phyloP scores from a whole-genome alignment of 1,139 yeast genomes.

The Debaryomycetaceae sp. region DNA sequence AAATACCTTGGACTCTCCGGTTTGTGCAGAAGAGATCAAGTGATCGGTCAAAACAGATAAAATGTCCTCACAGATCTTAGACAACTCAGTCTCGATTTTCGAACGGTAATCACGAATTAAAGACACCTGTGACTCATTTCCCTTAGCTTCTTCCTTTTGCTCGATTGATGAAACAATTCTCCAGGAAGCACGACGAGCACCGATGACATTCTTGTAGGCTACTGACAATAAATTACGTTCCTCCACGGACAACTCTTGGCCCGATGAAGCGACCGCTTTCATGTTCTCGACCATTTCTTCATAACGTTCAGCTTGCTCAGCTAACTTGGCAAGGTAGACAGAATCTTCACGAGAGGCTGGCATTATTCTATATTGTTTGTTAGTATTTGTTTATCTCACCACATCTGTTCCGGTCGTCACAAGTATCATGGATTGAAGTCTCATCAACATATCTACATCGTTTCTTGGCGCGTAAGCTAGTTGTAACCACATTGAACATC shows the following conservation, averaged over 20 bases:
- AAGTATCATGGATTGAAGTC: neutral
- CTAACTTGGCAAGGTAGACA: conserved; percentile 96
- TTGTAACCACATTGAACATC: no score
- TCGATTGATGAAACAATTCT: conserved; percentile 96
- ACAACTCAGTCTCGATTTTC: conserved; percentile 90
- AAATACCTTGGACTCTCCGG: conserved; percentile 97
- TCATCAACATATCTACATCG: neutral
- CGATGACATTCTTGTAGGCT: conserved; percentile 97
- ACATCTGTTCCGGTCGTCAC: neutral
- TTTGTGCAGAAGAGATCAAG: conserved; percentile 89
- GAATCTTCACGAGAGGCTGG: conserved; percentile 95
- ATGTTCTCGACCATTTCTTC: conserved; percentile 99
- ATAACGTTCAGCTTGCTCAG: conserved; percentile 99
- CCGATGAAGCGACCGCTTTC: conserved; percentile 96
- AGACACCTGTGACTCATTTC: conserved; percentile 81
- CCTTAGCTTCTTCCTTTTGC: conserved; percentile 97
- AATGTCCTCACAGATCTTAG: conserved; percentile 92
- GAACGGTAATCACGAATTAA: conserved; percentile 93
- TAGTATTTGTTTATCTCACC: conserved; percentile 1
- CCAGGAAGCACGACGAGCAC: conserved; percentile 99
- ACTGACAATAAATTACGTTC: conserved; percentile 96
- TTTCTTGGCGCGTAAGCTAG: neutral
- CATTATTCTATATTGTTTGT: conserved; percentile 35
- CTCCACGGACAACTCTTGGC: conserved; percentile 93
- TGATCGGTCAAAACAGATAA: conserved; percentile 82